Evolutionary conservation across 2,329 filamentous ascomycete species (phyloP).

Genomic region (Arachnomyces sp.): DNA sequence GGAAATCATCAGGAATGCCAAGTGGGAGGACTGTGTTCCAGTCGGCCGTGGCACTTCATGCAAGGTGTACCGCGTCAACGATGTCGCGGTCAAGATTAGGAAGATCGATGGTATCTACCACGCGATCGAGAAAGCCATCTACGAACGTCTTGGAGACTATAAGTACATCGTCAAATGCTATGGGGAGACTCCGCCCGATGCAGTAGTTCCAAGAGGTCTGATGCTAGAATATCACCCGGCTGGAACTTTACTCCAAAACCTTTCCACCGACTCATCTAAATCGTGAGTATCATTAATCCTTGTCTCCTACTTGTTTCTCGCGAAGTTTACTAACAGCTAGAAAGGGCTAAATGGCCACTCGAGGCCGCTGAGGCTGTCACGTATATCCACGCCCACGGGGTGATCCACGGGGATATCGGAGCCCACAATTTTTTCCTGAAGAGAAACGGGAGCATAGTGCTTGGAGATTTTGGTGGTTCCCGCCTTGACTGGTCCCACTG

Average conservation of each 20-base stretch:
- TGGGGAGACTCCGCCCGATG: background rate
- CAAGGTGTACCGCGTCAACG: background rate
- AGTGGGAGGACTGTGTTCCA: too few species aligned
- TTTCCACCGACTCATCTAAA: too few species aligned
- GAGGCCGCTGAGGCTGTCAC: conserved; percentile 4
- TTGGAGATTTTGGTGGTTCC: conserved; percentile 1
- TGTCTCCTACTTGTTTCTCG: too few species aligned
- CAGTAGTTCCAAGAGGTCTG: background rate
- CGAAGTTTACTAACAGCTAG: too few species aligned
- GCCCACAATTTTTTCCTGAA: conserved; percentile 4
- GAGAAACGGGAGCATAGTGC: background rate
- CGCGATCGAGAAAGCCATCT: conserved; percentile 1
- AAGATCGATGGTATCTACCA: background rate
- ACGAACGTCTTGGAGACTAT: background rate
- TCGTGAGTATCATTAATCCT: too few species aligned
- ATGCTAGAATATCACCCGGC: conserved; percentile 2
- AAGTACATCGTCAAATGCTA: background rate
- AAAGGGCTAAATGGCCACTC: background rate
- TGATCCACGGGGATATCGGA: conserved; percentile 4
- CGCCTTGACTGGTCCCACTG: background rate
- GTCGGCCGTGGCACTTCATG: conserved; percentile 1
- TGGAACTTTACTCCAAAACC: background rate
- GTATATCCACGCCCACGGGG: conserved; percentile 3
- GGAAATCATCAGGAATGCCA: too few species aligned
- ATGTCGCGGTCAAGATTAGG: background rate